Percentiles rank a stretch among this genome's conserved stretches.
Evolutionary conservation across 2,329 filamentous ascomycete genomes (phyloP).

Genomic region (Fusarium kyushuense): DNA sequence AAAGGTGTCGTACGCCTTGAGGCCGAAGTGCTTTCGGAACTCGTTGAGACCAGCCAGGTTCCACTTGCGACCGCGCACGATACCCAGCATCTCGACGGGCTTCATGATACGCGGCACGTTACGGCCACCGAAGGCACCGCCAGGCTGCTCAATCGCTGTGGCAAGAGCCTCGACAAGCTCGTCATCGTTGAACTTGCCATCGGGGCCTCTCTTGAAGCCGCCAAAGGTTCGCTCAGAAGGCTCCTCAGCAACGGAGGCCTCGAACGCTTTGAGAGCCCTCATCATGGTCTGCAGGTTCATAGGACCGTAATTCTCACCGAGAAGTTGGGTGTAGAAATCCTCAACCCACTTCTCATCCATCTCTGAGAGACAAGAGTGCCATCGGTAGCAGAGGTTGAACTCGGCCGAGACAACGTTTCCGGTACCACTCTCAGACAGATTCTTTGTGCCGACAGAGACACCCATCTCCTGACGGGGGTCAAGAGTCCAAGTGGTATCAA

Average conservation of each 20-base stretch:
- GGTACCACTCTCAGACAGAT: constrained; percentile 75
- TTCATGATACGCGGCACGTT: constrained; percentile 81
- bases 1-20: constrained; percentile 81
- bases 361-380: constrained; percentile 82
- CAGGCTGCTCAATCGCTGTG: constrained; percentile 80
- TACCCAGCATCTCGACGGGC: constrained; percentile 83
- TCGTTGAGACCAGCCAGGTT: constrained; percentile 84
- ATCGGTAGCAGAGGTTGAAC: constrained; percentile 89
- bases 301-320: constrained; percentile 65
- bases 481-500: constrained; percentile 82
- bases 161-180: constrained; percentile 78
- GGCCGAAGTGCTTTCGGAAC: constrained; percentile 83
- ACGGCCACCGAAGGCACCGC: constrained; percentile 77
- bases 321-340: constrained; percentile 72
- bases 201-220: constrained; percentile 70
- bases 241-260: constrained; percentile 71
- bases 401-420: constrained; percentile 89
- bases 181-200: constrained; percentile 80
- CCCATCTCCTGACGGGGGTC: constrained; percentile 80
- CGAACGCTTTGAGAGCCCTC: constrained; percentile 71
- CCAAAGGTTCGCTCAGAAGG: constrained; percentile 77
- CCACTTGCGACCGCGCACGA: constrained; percentile 82
- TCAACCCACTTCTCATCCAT: constrained; percentile 86
- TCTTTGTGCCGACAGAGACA: constrained; percentile 63
- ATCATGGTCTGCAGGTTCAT: constrained; percentile 72